Evolutionary conservation across 2,329 filamentous ascomycete species (phyloP).

Genomic region (Hymenoscyphus infarciens): DNA sequence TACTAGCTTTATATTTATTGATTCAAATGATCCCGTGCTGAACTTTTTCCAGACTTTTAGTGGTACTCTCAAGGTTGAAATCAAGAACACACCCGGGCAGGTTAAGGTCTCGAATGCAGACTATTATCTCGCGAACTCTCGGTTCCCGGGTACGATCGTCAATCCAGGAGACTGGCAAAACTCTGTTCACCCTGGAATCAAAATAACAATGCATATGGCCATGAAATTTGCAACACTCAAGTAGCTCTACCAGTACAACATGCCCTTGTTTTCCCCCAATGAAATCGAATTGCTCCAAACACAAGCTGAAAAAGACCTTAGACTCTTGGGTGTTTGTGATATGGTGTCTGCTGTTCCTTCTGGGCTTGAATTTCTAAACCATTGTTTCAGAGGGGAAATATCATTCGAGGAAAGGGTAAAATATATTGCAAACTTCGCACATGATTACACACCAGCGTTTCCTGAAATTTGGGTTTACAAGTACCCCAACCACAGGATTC

Average conservation of each 20-base stretch:
- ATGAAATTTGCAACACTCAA: neutral
- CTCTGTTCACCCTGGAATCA: neutral
- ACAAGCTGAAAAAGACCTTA: neutral
- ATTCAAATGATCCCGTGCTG: neutral
- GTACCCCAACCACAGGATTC: too few species aligned
- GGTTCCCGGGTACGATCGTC: neutral
- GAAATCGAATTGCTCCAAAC: neutral
- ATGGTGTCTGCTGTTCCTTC: neutral
- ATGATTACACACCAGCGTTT: neutral
- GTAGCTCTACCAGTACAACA: neutral
- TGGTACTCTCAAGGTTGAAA: neutral
- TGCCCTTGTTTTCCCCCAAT: neutral
- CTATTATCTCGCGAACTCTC: neutral
- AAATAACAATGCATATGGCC: conserved; percentile 8
- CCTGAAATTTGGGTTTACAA: neutral
- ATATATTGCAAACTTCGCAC: neutral
- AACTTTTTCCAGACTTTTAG: neutral
- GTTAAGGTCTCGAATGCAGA: neutral
- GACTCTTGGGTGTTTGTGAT: neutral
- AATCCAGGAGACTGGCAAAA: neutral
- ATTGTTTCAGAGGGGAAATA: neutral
- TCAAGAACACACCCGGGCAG: neutral
- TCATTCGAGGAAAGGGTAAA: neutral
- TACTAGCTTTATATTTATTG: neutral
- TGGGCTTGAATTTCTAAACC: neutral